These are phyloP conservation scores for Podospora conica DNA, from an alignment of 495 filamentous ascomycete genomes.

Conservation along the genomic window DNA sequence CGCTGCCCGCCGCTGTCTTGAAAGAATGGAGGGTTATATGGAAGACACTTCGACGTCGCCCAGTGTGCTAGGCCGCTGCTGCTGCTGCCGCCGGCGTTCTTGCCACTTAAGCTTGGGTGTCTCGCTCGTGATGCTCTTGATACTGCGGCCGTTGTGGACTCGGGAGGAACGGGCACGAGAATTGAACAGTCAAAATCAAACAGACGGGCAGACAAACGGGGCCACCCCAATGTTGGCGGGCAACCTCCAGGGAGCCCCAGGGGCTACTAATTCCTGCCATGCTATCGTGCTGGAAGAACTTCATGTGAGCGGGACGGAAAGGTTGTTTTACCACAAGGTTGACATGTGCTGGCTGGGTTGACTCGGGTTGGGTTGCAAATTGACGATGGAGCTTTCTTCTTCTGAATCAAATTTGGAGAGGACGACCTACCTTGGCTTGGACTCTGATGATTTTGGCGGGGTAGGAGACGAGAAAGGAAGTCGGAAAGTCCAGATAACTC, in stretches of 20 bases:
- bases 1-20: background rate
- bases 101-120: background rate
- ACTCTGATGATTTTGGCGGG: too few species aligned
- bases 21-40: too few species aligned
- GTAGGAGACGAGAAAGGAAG: too few species aligned
- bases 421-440: too few species aligned
- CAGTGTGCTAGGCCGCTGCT: constrained; percentile 5
- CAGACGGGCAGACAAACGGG: background rate
- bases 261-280: background rate
- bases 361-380: too few species aligned
- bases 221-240: background rate
- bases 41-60: constrained; percentile 10
- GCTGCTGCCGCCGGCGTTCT: background rate
- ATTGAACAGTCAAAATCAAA: background rate
- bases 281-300: too few species aligned
- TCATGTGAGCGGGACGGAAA: too few species aligned
- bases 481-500: too few species aligned
- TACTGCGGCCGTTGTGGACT: background rate
- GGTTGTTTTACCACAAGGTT: background rate
- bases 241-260: background rate
- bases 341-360: background rate
- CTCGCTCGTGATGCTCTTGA: background rate
- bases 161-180: background rate
- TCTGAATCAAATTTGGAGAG: too few species aligned
- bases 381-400: too few species aligned